phyloP scores from a whole-genome alignment of 768 basidiomycete genomes.

The Nidula microcarpa region DNA sequence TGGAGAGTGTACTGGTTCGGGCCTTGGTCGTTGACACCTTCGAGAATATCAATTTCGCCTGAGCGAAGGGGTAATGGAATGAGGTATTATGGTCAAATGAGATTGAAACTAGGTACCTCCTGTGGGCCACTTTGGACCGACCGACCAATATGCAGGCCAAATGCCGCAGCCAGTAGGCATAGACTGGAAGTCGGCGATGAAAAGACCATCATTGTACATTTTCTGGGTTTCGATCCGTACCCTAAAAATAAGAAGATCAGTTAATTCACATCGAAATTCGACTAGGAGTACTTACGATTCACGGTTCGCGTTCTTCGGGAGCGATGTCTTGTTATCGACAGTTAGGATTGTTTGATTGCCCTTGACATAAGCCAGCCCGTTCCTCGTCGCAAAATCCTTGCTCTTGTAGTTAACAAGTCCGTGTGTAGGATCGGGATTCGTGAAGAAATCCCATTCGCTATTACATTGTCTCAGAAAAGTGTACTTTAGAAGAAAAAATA shows the following conservation, averaged over 20 bases:
- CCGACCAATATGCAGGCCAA: slow-evolving; percentile 55
- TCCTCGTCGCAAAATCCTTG: slow-evolving; percentile 39
- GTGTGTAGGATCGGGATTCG: slow-evolving; percentile 60
- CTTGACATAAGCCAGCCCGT: slow-evolving; percentile 62
- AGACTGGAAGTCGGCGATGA: slow-evolving; percentile 67
- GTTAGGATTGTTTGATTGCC: slow-evolving; percentile 54
- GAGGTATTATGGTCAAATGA: no score
- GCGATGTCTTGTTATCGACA: slow-evolving; percentile 52
- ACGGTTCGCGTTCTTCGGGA: slow-evolving; percentile 51
- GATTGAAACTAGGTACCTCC: slow-evolving; percentile 23
- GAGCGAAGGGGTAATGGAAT: no score
- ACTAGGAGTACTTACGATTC: slow-evolving; percentile 37
- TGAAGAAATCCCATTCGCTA: slow-evolving; percentile 70
- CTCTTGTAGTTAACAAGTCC: slow-evolving; percentile 63
- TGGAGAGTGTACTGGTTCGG: slow-evolving; percentile 69
- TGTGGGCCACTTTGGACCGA: slow-evolving; percentile 49
- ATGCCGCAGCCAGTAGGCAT: slow-evolving; percentile 74
- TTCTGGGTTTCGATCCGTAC: slow-evolving; percentile 68
- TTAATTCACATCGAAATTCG: slow-evolving; percentile 4
- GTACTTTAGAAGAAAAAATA: no score
- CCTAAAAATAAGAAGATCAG: slow-evolving; percentile 25
- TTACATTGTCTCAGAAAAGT: no score
- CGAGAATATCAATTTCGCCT: slow-evolving; percentile 71
- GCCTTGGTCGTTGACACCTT: slow-evolving; percentile 60
- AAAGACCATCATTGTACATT: slow-evolving; percentile 61